Evolutionary conservation across 257 asterid species (phyloP).

Genomic region (Anisodus acutangulus): DNA sequence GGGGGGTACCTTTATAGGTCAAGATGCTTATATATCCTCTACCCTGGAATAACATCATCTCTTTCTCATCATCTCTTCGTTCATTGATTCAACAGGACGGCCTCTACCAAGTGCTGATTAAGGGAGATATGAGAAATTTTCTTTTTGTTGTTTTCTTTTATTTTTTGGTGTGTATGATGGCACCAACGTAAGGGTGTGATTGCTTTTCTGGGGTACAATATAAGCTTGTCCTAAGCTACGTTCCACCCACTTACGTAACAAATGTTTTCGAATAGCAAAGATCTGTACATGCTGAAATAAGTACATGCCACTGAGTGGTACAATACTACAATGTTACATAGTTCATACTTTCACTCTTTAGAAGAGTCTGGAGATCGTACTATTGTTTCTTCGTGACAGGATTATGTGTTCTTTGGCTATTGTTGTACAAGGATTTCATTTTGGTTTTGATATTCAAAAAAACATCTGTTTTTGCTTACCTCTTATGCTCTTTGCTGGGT

Average conservation of each 20-base stretch:
- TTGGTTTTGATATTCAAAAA: not conserved
- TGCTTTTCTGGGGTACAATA: constrained; percentile 8
- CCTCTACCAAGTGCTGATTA: constrained; percentile 48
- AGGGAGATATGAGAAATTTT: not conserved
- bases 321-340: not conserved
- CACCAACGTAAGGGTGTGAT: not conserved
- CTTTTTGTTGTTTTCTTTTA: not conserved
- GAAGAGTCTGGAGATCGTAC: not conserved
- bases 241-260: not conserved
- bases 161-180: not conserved
- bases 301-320: not conserved
- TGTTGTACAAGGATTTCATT: not conserved
- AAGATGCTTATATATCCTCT: not conserved
- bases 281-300: constrained; percentile 5
- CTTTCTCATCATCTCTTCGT: not conserved
- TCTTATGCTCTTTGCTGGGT: not conserved
- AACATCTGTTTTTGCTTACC: too few relatives aligned
- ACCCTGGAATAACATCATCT: not conserved
- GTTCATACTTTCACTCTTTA: not conserved
- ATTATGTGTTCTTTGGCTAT: not conserved
- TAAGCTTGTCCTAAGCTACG: not conserved
- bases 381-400: not conserved
- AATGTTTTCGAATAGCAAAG: not conserved
- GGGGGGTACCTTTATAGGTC: not conserved
- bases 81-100: constrained; percentile 43